These are phyloP conservation scores for Abelmoschus esculentus DNA, from an alignment of 345 rosid genomes.

Conservation along the genomic window DNA sequence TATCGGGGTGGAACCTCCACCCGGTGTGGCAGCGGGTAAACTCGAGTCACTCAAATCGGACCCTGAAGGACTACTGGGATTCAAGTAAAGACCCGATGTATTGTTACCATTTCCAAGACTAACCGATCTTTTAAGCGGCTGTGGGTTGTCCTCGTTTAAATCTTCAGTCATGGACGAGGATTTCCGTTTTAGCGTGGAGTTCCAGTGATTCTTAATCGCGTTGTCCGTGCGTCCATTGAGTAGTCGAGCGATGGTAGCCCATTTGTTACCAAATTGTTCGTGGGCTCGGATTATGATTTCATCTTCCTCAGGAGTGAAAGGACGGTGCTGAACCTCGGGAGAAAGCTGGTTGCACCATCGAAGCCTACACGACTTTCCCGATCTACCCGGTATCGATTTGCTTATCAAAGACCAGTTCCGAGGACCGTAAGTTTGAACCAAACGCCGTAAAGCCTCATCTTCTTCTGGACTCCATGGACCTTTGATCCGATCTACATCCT, in stretches of 20 bases:
- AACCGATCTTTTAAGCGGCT: conserved; percentile 60
- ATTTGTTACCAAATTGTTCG: conserved; percentile 62
- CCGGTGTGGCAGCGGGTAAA: conserved; percentile 35
- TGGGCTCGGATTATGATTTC: conserved; percentile 55
- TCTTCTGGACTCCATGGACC: conserved; percentile 90
- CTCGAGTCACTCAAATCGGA: conserved; percentile 69
- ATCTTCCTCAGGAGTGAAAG: conserved; percentile 58
- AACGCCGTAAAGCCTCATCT: conserved; percentile 54
- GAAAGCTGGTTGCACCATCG: conserved; percentile 89
- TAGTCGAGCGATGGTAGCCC: conserved; percentile 76
- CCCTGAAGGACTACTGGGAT: conserved; percentile 61
- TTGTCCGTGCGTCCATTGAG: conserved; percentile 75
- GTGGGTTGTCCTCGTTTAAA: conserved; percentile 27
- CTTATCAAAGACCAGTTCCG: conserved; percentile 76
- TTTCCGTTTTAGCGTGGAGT: conserved; percentile 71
- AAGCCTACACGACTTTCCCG: conserved; percentile 74
- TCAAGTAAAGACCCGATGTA: conserved; percentile 35
- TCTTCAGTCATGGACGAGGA: conserved; percentile 38
- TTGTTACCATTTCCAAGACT: conserved; percentile 42
- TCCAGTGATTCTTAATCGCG: conserved; percentile 82
- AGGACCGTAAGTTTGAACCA: conserved; percentile 58
- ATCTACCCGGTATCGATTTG: conserved; percentile 76
- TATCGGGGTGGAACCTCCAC: conserved; percentile 23
- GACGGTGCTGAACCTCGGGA: conserved; percentile 71
- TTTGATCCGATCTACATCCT: conserved; percentile 65